Base-by-base conservation (phyloP, 441 rosid species). In the Cnidoscolus chayamansa region DNA sequence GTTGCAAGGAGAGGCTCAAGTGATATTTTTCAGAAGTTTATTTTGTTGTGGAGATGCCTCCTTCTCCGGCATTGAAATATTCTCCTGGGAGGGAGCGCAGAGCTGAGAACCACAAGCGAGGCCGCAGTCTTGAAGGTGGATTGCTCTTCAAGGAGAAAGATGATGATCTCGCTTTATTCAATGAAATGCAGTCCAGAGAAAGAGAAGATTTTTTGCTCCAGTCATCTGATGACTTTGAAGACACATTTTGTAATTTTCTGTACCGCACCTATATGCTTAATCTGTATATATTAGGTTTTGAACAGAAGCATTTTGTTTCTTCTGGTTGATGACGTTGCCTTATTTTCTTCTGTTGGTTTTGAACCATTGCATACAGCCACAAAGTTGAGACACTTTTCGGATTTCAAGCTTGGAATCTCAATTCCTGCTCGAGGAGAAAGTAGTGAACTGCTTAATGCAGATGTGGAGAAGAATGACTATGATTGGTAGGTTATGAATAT, bases 391-490 rank as follows among this genome's bases (percentile, higher is more conserved):
- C 88, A 87, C 65, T 91, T 96, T 83, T 89, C 98, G 10, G 96
- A 91, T 81, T 81, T 83, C 63, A 90, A 85, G 78, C 86, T 85
- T 61, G 94, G 90, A 59, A 80, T 89, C 62, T 81, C 92, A 13
- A 86, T 90, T 83, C 97, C 96, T 73, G 88, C 68, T 51, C 86
- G 93, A 51, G 98, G 98, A 80, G 90, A 93, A 87, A 84, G 88
- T 68, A 93, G 97, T 58, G 97, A 88, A 76, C 83, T 93, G 75
- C 93, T 93, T 73, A 88, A 81, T 82, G 93, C 82, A 50, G 99
- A 91, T 32, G 97, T 84, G 76, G 98, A 90, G 75, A 95, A 95
- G 85, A 93, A 93, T 80, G 99, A 95, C 80, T 95, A 95, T 81
- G 99, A 95, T 72, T 95, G 99, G 99, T 95, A 73, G 68, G 90